Conservation (phyloP, 495 filamentous ascomycete genomes). For the Pyronema omphalodes region DNA sequence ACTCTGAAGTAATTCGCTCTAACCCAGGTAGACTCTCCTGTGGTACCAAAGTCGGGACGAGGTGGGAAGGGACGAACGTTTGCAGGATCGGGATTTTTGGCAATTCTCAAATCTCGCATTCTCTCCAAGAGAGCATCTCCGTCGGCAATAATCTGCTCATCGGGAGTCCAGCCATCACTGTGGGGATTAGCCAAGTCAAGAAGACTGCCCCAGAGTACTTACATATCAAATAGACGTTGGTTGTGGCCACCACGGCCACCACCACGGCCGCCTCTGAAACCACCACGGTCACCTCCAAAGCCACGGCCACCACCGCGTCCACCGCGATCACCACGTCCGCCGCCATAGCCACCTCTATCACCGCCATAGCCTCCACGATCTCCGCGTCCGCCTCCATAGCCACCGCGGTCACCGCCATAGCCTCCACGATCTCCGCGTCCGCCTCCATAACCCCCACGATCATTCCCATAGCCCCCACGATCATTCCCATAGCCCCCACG, state of each 20-base stretch:
- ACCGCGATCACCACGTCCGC: neutral
- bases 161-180: slow-evolving; percentile 8
- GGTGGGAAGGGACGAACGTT: slow-evolving; percentile 20
- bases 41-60: slow-evolving; percentile 43
- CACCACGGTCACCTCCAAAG: neutral
- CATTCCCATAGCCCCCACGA: slow-evolving; percentile 9
- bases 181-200: neutral
- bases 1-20: slow-evolving; percentile 50
- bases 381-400: neutral
- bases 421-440: neutral
- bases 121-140: slow-evolving; percentile 11
- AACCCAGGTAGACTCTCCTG: slow-evolving; percentile 32
- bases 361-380: neutral
- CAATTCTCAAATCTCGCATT: slow-evolving; percentile 1
- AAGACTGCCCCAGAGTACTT: neutral
- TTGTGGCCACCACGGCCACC: slow-evolving; percentile 6
- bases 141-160: slow-evolving; percentile 10
- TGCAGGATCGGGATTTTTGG: slow-evolving; percentile 1
- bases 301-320: slow-evolving; percentile 4
- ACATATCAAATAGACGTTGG: neutral
- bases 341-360: slow-evolving; percentile 4
- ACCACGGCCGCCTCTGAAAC: neutral
- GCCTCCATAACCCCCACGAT: slow-evolving; percentile 6
- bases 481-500: slow-evolving; percentile 7
- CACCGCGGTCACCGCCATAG: neutral